Evolutionary conservation across 129 eudicot species (phyloP).

Genomic region (Centrapalus pauciflorus): DNA sequence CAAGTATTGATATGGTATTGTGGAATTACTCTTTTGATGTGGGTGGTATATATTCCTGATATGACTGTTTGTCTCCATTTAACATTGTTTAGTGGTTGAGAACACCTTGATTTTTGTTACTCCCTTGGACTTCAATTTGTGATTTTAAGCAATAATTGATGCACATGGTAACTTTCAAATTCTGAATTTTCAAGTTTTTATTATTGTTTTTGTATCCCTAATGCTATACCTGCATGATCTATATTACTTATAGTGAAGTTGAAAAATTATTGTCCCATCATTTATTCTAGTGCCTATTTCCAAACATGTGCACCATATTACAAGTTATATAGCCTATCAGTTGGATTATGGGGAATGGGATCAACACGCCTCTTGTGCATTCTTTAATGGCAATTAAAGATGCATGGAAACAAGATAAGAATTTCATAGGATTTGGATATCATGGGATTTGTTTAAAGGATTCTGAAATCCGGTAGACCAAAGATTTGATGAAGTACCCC

Average conservation of each 20-base stretch:
- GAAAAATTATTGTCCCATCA: not conserved
- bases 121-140: too few relatives aligned
- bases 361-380: not conserved
- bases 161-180: too few relatives aligned
- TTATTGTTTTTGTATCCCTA: too few relatives aligned
- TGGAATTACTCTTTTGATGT: conserved; percentile 11
- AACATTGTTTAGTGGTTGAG: too few relatives aligned
- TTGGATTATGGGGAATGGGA: not conserved
- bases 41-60: not conserved
- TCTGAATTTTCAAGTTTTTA: too few relatives aligned
- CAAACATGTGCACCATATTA: not conserved
- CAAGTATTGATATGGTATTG: not conserved
- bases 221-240: not conserved
- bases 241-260: not conserved
- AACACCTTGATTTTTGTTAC: too few relatives aligned
- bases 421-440: too few relatives aligned
- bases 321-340: not conserved
- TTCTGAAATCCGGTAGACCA: too few relatives aligned
- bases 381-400: not conserved
- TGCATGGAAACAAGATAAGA: not conserved
- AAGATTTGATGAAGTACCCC: too few relatives aligned
- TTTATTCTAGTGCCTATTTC: not conserved
- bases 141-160: too few relatives aligned
- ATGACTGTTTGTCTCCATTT: too few relatives aligned
- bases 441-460: too few relatives aligned